These are phyloP conservation scores for Scenedesmus sp. DNA, from an alignment of 163 green algal species.

Conservation along the genomic window DNA sequence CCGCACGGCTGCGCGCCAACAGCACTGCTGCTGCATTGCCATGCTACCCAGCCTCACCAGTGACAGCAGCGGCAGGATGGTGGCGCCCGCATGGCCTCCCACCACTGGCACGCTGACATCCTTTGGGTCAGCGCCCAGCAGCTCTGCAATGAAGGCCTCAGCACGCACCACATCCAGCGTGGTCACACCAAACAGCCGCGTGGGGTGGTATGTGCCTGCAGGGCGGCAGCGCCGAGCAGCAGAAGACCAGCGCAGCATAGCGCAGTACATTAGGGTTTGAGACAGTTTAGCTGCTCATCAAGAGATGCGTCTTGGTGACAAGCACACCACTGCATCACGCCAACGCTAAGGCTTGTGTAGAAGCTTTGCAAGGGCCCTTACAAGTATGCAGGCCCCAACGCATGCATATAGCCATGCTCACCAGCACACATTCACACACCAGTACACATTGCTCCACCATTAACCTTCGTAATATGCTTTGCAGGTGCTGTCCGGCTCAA, in stretches of 20 bases:
- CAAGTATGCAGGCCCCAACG: too few species aligned
- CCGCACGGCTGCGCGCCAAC: not conserved
- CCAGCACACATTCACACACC: too few species aligned
- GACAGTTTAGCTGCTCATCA: not conserved
- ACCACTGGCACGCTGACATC: conserved; percentile 95
- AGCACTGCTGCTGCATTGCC: not conserved
- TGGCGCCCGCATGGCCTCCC: conserved; percentile 96
- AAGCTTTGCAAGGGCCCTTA: too few species aligned
- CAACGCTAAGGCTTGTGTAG: too few species aligned
- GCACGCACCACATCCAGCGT: conserved; percentile 98
- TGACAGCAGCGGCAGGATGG: conserved; percentile 98
- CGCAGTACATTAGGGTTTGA: not conserved
- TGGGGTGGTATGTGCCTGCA: conserved; percentile 83
- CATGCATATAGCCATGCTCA: too few species aligned
- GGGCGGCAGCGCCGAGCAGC: not conserved
- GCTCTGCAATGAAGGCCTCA: conserved; percentile 76
- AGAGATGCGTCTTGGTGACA: too few species aligned
- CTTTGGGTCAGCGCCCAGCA: conserved; percentile 68
- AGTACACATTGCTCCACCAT: too few species aligned
- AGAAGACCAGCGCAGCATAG: not conserved
- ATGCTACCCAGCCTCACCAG: conserved; percentile 65
- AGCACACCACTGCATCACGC: too few species aligned
- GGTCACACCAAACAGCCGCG: conserved; percentile 97
- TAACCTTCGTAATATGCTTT: not conserved
- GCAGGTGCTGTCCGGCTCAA: not conserved